Conservation (phyloP, 2,329 filamentous ascomycete genomes). For the Pseudofabraea citricarpa region DNA sequence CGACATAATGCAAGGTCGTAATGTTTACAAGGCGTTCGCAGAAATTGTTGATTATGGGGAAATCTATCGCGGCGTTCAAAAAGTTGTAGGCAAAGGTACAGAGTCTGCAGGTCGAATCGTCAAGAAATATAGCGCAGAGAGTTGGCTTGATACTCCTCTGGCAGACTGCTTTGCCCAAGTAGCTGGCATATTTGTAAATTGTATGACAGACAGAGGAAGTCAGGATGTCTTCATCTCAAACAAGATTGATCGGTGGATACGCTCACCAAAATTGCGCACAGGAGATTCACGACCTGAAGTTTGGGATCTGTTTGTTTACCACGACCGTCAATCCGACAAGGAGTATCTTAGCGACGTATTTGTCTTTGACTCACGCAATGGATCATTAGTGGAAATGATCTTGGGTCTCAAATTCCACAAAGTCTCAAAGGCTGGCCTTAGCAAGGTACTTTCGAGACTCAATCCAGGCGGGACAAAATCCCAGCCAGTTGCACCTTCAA, state of each 20-base stretch:
- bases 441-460: conserved; percentile 24
- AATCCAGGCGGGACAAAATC: conserved; percentile 5
- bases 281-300: conserved; percentile 8
- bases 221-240: conserved; percentile 30
- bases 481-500: not conserved
- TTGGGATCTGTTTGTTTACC: conserved; percentile 27
- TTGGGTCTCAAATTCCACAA: conserved; percentile 28
- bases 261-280: conserved; percentile 19
- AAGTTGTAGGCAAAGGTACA: conserved; percentile 15
- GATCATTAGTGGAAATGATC: conserved; percentile 28
- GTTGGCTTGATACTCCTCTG: conserved; percentile 12
- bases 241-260: conserved; percentile 28
- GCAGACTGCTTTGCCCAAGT: conserved; percentile 32
- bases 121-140: conserved; percentile 7
- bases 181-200: conserved; percentile 32
- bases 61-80: conserved; percentile 7
- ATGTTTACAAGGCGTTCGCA: conserved; percentile 8
- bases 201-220: conserved; percentile 24
- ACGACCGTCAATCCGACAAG: conserved; percentile 21
- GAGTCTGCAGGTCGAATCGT: conserved; percentile 22
- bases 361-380: conserved; percentile 27
- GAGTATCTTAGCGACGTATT: conserved; percentile 30
- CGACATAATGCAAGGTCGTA: conserved; percentile 19
- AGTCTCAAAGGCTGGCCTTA: conserved; percentile 24
- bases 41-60: conserved; percentile 8